Evolutionary conservation across 345 rosid genomes (phyloP), one percentile per base, ranked within the genome.

Genomic region (Aquilaria yunnanensis): DNA sequence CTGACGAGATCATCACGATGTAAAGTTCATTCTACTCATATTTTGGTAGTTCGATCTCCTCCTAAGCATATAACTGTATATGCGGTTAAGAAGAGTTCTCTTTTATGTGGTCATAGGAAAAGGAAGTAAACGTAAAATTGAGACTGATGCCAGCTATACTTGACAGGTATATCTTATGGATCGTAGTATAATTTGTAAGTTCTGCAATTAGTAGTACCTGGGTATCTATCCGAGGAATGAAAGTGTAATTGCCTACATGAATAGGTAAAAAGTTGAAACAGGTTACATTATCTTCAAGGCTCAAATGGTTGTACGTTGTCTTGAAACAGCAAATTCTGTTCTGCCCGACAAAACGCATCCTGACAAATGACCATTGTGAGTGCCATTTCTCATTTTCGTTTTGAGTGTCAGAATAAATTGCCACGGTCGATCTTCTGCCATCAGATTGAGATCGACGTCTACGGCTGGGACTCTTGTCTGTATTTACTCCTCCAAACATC

Each of bases 41-140:
- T 62, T 69, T 62, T 56, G 67, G 73, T 46, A 72, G 64, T 77
- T 56, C 63, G 57, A 67, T 69, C 72, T 62, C 51, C 61, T 60
- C 57, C 10, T 49, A 23, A 34, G 29, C 57, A 62, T 52, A 56
- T 41, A 12, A 56, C 31, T 45, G 41, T 47, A 2, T 59, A 43
- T 57, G 46, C 34, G 14, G 49, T 47, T 10, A 55, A 23, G 32
- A 54, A 6, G 11, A 62, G 16, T 72, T 37, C 43, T 37, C 8
- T 37, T 58, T 32, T 46, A 61, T 10, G 14, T 32, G 16, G 34
- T 64, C 56, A 48, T 54, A 31, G 34, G 56, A 32, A 54, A 49
- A 50, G 67, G 62, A 58, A 61, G 61, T 30, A 23, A 47, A 43
- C 65, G 49, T 16, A 16, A 7, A 62, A 34, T 52, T 37, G 8